Evolutionary conservation across 768 basidiomycete genomes (phyloP).

Genomic region (Antrodiella citrinella): DNA sequence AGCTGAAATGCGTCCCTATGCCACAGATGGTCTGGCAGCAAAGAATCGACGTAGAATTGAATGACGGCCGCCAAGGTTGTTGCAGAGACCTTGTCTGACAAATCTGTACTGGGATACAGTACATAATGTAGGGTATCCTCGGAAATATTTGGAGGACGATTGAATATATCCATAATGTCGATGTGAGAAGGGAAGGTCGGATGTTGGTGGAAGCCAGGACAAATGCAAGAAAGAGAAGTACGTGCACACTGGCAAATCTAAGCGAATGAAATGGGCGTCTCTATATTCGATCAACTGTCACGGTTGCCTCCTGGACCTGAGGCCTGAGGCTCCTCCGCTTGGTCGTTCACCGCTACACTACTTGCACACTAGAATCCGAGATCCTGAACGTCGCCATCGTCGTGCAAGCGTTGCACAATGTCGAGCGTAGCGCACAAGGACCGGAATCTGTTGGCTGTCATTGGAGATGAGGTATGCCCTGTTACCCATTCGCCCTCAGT

Average conservation of each 20-base stretch:
- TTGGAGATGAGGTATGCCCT: constrained; percentile 86
- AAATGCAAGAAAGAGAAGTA: neutral
- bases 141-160: constrained; percentile 66
- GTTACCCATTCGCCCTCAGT: too few species aligned
- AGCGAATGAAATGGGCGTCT: neutral
- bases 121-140: constrained; percentile 81
- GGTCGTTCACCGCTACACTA: constrained; percentile 1
- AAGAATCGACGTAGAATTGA: constrained; percentile 40
- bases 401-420: constrained; percentile 28
- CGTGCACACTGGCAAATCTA: too few species aligned
- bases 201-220: neutral
- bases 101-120: constrained; percentile 51
- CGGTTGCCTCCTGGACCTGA: neutral
- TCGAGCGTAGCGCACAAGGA: constrained; percentile 62
- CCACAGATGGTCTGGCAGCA: constrained; percentile 66
- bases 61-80: constrained; percentile 67
- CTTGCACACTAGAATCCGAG: constrained; percentile 1
- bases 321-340: neutral
- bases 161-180: constrained; percentile 46
- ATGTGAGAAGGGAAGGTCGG: neutral
- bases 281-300: neutral
- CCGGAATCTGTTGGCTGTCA: constrained; percentile 85
- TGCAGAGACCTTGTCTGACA: constrained; percentile 51
- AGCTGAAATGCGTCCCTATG: constrained; percentile 79
- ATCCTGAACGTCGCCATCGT: neutral